phyloP scores from a whole-genome alignment of 2,329 filamentous ascomycete genomes.

The Beauveria varroae region DNA sequence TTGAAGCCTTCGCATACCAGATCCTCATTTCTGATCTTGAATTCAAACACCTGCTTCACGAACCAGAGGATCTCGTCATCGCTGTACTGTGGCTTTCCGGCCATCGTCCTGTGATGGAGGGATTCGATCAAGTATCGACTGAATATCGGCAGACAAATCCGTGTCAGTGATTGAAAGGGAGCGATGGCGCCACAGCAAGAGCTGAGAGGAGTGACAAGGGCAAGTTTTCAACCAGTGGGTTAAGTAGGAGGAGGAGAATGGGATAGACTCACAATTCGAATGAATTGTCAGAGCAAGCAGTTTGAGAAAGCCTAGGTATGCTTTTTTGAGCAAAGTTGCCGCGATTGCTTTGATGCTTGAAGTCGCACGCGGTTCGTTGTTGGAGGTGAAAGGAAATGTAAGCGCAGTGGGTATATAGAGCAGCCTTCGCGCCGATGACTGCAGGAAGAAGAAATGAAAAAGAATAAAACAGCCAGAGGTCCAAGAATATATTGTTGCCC shows the following conservation, averaged over 20 bases:
- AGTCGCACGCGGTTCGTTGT: neutral
- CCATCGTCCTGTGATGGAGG: slow-evolving; percentile 19
- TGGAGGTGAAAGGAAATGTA: neutral
- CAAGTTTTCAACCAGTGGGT: neutral
- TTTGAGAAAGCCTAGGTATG: too few species aligned
- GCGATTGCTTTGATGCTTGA: neutral
- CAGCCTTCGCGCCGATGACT: neutral
- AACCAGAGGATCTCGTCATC: slow-evolving; percentile 28
- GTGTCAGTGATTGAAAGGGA: neutral
- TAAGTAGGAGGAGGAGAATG: neutral
- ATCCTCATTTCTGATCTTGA: slow-evolving; percentile 16
- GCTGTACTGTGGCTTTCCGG: slow-evolving; percentile 27
- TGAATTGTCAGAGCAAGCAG: neutral
- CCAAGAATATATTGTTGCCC: neutral
- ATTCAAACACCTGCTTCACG: slow-evolving; percentile 20
- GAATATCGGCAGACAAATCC: neutral
- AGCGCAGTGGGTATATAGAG: neutral
- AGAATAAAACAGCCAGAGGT: neutral
- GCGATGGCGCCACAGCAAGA: neutral
- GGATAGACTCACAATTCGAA: neutral
- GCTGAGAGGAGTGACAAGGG: neutral
- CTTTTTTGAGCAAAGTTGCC: neutral
- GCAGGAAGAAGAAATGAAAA: neutral
- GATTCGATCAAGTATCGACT: neutral
- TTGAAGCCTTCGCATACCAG: neutral